Conservation (phyloP, 2,329 filamentous ascomycete genomes). For the Capronia coronata region DNA sequence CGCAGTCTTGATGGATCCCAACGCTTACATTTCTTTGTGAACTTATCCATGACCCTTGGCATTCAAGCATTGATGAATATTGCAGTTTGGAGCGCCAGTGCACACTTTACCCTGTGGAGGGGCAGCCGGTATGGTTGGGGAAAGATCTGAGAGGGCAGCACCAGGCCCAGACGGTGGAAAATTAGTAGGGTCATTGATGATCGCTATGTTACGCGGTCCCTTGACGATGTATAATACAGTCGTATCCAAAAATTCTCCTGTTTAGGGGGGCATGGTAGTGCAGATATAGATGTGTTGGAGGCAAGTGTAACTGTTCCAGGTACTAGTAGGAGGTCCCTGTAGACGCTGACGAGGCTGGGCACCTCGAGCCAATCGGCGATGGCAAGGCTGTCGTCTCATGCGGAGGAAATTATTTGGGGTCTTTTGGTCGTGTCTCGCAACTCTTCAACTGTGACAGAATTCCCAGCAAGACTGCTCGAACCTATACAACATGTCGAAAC, state of each 20-base stretch:
- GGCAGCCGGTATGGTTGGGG: constrained; percentile 21
- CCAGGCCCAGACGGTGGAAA: too few relatives aligned
- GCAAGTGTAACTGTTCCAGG: too few relatives aligned
- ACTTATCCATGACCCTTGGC: constrained; percentile 13
- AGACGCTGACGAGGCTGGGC: too few relatives aligned
- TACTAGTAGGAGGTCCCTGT: too few relatives aligned
- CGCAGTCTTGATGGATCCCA: neutral
- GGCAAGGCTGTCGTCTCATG: constrained; percentile 15
- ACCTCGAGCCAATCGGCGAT: constrained; percentile 16
- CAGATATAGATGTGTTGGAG: too few relatives aligned
- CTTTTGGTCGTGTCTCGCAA: neutral
- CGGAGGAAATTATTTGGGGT: constrained; percentile 3
- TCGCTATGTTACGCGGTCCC: too few relatives aligned
- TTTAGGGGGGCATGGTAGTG: neutral
- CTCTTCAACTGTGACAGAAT: neutral
- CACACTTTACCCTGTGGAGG: constrained; percentile 8
- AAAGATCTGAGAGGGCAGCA: constrained; percentile 10
- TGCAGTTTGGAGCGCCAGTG: constrained; percentile 14
- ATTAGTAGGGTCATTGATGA: too few relatives aligned
- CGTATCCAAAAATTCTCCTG: neutral
- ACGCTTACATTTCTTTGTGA: constrained; percentile 11
- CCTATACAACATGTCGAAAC: constrained; percentile 38
- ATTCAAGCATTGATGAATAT: constrained; percentile 16
- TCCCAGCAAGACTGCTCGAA: neutral
- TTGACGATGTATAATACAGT: too few relatives aligned